These are phyloP conservation scores for Starmera stellimalicola DNA, from an alignment of 1,139 yeast genomes.

Conservation along the genomic window DNA sequence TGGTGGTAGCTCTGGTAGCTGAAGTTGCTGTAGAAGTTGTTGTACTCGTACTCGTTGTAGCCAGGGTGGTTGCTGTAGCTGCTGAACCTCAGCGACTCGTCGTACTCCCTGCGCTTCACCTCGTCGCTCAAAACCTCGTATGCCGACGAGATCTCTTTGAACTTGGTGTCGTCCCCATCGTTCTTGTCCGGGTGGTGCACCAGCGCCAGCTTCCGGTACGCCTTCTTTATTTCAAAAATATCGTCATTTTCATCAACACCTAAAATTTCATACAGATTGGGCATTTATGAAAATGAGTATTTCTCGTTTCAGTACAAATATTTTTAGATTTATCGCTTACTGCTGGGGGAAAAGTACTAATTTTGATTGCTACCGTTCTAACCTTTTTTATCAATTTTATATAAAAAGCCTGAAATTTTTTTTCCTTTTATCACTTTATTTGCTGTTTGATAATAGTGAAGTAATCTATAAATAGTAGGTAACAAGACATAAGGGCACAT, in stretches of 20 bases:
- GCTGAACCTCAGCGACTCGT: slow-evolving; percentile 50
- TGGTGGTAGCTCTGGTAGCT: neutral
- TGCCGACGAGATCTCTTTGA: slow-evolving; percentile 71
- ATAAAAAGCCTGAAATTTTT: too few relatives aligned
- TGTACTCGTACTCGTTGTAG: slow-evolving; percentile 12
- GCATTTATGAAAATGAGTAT: slow-evolving; percentile 7
- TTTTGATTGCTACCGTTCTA: neutral
- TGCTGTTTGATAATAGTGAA: too few relatives aligned
- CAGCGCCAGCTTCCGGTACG: slow-evolving; percentile 68
- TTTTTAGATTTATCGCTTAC: neutral
- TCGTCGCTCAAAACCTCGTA: slow-evolving; percentile 69
- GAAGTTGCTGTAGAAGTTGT: slow-evolving; percentile 70
- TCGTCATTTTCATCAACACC: slow-evolving; percentile 60
- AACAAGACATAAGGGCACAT: too few relatives aligned
- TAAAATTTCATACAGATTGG: slow-evolving; percentile 45
- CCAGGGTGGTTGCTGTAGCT: slow-evolving; percentile 42
- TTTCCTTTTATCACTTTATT: too few relatives aligned
- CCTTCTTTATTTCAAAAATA: slow-evolving; percentile 58
- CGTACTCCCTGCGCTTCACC: slow-evolving; percentile 44
- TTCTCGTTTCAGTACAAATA: neutral
- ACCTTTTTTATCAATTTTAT: neutral
- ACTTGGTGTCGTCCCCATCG: slow-evolving; percentile 55
- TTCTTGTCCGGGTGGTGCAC: slow-evolving; percentile 78
- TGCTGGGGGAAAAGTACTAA: neutral
- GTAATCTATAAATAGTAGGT: too few relatives aligned